phyloP scores from a whole-genome alignment of 2,329 filamentous ascomycete genomes.

The Botrytis tulipae region DNA sequence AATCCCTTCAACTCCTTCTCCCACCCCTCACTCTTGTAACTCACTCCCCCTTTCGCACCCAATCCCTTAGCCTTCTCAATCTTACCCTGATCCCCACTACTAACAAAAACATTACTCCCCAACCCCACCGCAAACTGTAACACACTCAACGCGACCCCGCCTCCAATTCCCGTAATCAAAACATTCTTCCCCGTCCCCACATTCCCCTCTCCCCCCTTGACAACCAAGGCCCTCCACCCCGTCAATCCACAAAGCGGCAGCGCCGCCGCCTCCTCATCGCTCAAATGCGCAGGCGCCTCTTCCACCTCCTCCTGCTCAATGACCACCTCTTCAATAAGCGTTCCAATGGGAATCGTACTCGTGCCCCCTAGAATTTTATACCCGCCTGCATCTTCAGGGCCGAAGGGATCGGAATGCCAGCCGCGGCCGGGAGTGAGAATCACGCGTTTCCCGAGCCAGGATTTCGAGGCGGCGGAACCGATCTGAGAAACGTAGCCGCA shows the following conservation, averaged over 20 bases:
- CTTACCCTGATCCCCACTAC: constrained; percentile 62
- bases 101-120: constrained; percentile 46
- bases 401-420: constrained; percentile 70
- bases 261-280: constrained; percentile 73
- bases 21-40: constrained; percentile 77
- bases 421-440: constrained; percentile 75
- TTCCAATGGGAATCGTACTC: constrained; percentile 62
- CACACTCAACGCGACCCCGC: constrained; percentile 81
- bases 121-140: constrained; percentile 75
- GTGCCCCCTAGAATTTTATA: constrained; percentile 72
- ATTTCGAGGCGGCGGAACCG: constrained; percentile 53
- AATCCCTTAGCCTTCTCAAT: constrained; percentile 67
- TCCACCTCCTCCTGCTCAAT: constrained; percentile 74
- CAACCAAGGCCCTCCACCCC: constrained; percentile 80
- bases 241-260: constrained; percentile 73
- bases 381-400: constrained; percentile 63
- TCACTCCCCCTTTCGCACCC: constrained; percentile 79
- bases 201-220: constrained; percentile 64
- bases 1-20: constrained; percentile 67
- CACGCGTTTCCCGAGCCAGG: constrained; percentile 64
- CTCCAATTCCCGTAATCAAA: constrained; percentile 86
- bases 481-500: constrained; percentile 68
- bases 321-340: constrained; percentile 69
- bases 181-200: constrained; percentile 67
- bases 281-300: constrained; percentile 69